Evolutionary conservation across 2,329 filamentous ascomycete species (phyloP).

Genomic region (Cercospora sesami): DNA sequence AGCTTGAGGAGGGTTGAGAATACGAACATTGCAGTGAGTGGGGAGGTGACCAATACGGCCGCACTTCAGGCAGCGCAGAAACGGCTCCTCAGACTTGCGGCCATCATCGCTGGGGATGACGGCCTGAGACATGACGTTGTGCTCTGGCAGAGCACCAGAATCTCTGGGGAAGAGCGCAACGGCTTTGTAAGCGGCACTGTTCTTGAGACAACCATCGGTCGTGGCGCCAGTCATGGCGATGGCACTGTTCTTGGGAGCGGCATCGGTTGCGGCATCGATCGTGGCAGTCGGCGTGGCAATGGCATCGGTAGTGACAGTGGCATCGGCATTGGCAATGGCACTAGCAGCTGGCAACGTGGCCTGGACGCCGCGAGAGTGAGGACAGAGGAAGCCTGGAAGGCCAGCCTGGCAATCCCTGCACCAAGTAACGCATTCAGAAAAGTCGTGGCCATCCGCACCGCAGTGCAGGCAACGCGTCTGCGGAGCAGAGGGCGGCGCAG

Average conservation of each 20-base stretch:
- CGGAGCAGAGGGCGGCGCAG: not conserved
- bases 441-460: slow-evolving; percentile 4
- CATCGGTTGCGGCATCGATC: not conserved
- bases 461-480: slow-evolving; percentile 13
- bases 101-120: not conserved
- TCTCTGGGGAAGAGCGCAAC: not conserved
- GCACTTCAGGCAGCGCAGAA: not conserved
- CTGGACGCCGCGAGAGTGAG: not conserved
- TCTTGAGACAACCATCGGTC: not conserved
- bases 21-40: not conserved
- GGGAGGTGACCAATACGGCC: not conserved
- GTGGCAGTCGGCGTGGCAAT: not conserved
- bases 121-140: not conserved
- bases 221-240: not conserved
- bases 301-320: not conserved
- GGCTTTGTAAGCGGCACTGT: not conserved
- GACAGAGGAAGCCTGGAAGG: slow-evolving; percentile 5
- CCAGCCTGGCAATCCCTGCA: slow-evolving; percentile 11
- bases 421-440: not conserved
- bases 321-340: not conserved
- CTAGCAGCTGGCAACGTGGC: not conserved
- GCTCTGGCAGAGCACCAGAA: not conserved
- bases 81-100: not conserved
- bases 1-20: not conserved
- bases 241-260: not conserved